phyloP scores from a whole-genome alignment of 2,329 filamentous ascomycete genomes.

The Didymella pinodella region DNA sequence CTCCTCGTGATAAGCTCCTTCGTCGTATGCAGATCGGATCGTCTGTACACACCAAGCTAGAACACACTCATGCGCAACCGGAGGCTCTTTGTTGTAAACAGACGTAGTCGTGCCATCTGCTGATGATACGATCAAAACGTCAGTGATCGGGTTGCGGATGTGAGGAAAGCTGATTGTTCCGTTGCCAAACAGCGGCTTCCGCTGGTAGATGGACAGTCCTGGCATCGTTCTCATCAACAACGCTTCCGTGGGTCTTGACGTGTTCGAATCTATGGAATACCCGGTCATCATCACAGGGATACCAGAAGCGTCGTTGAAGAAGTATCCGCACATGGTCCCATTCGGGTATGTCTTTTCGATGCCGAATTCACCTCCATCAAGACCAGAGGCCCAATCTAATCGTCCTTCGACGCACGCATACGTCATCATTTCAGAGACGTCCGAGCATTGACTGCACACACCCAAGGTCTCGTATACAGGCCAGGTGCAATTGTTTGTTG shows the following conservation, averaged over 20 bases:
- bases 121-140: conserved; percentile 23
- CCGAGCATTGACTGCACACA: conserved; percentile 36
- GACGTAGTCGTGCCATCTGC: conserved; percentile 3
- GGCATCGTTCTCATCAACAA: no score
- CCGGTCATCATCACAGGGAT: conserved; percentile 30
- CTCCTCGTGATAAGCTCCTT: conserved; percentile 27
- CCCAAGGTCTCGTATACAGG: conserved; percentile 35
- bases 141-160: conserved; percentile 15
- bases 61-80: conserved; percentile 31
- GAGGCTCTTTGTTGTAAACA: conserved; percentile 22
- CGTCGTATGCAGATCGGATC: conserved; percentile 27
- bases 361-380: background rate
- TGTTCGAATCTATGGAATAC: conserved; percentile 8
- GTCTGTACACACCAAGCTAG: conserved; percentile 36
- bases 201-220: background rate
- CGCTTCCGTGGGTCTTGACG: no score
- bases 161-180: conserved; percentile 31
- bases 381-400: no score
- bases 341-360: conserved; percentile 18
- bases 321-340: conserved; percentile 35
- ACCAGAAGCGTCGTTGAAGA: conserved; percentile 28
- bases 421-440: conserved; percentile 17
- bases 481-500: conserved; percentile 42
- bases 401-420: background rate
- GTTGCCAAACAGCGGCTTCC: conserved; percentile 14